A percentile compares a stretch with the other conserved stretches of the same genome.
Evolutionary conservation across 371 early-diverging fungal genomes (phyloP).

Genomic region (Apophysomyces elegans): DNA sequence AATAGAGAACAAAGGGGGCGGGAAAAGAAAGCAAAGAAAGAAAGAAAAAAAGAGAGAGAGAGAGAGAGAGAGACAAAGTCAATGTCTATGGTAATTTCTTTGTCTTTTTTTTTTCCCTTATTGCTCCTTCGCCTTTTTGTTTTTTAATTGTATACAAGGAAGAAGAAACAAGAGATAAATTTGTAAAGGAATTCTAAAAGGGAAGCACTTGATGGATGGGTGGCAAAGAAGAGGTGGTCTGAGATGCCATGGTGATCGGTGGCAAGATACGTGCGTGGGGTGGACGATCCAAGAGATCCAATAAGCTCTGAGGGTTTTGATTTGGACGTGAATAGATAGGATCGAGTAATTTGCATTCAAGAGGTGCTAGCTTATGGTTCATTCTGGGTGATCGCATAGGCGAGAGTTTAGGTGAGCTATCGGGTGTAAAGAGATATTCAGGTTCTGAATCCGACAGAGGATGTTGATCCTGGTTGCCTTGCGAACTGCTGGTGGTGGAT

Average conservation of each 20-base stretch:
- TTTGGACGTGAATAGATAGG: slow-evolving; percentile 25
- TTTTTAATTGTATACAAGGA: too few species aligned
- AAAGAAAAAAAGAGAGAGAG: background rate
- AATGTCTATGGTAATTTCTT: too few species aligned
- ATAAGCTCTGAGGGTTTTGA: slow-evolving; percentile 23
- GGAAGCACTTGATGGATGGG: slow-evolving; percentile 34
- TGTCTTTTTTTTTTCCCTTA: too few species aligned
- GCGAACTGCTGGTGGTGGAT: slow-evolving; percentile 34
- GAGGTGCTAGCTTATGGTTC: slow-evolving; percentile 26
- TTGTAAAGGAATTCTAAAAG: slow-evolving; percentile 10
- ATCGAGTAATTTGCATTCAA: slow-evolving; percentile 35
- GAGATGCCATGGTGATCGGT: slow-evolving; percentile 29
- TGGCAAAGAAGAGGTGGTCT: slow-evolving; percentile 25
- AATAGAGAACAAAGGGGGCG: background rate
- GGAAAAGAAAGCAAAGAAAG: background rate
- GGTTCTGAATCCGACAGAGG: slow-evolving; percentile 40
- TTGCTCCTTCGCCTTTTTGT: too few species aligned
- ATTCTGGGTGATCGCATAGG: slow-evolving; percentile 26
- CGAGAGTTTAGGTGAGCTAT: slow-evolving; percentile 45
- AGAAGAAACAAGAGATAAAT: too few species aligned
- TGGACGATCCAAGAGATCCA: slow-evolving; percentile 46
- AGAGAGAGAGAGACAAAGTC: background rate
- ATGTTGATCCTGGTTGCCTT: slow-evolving; percentile 25
- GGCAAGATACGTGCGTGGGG: slow-evolving; percentile 49
- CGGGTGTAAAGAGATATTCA: slow-evolving; percentile 49